Evolutionary conservation across 148 eudicot genomes (phyloP), one percentile per base, ranked within the genome.

Genomic region (Mesembryanthemum crystallinum): DNA sequence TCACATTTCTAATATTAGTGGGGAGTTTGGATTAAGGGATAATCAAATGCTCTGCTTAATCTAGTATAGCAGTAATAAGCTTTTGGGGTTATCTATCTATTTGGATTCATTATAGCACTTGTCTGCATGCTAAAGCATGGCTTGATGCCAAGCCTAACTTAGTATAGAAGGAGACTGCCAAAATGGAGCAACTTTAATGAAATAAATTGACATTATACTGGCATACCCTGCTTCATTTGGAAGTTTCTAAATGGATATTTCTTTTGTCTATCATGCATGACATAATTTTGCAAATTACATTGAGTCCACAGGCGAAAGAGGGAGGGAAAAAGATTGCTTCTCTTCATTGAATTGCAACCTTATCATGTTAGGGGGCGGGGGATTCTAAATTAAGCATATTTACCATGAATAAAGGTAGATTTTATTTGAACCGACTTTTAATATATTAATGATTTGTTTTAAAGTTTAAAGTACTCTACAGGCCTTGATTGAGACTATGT

Each of bases 141-240:
- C 69, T 70, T 61, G 15, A 62, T 70, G 35, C 65, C 79, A 76
- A 67, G 21, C 35, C 37, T 62, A 63, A 23, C 73, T 73, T 66
- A 45, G 14, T 65, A 47, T 28, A 15, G 61, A 14, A 78, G 60
- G 73, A 79, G 0, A 67, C 21, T 79, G 10, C 77, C 77, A 67
- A 65, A 66, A 52, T 78, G n/a, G 61, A 73, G 73, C 68, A 73
- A 66, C 58, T 76, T 76, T 68, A 76, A 76, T 68, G 67, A 30
- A 35, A 47, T 39, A 68, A 35, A 57, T 76, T 67, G 79, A 76
- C 73, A 67, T 42, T 68, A 0, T 59, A 76, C 58, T 32, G 30
- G 67, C 30, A 57, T 20, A 55, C 20, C 24, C 15, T 75, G 10
- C 70, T 29, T 30, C 3, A 49, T 25, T 17, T 67, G 32, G 72